Base-by-base conservation (phyloP, 2,329 filamentous ascomycete species). In the Neofusicoccum kwambonambiense region DNA sequence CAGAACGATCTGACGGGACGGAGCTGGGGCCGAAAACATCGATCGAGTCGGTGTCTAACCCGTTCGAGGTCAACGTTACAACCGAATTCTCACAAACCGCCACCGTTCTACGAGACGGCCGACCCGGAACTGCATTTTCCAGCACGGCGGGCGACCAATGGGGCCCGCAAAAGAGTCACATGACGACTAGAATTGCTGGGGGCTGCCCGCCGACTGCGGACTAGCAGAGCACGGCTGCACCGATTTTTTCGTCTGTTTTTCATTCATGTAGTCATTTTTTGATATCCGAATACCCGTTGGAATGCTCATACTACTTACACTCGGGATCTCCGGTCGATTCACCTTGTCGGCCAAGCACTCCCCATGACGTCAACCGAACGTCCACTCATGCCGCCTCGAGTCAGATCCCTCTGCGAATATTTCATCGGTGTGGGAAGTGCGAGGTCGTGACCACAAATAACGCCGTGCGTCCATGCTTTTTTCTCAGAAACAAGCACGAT, bases 381-480 rank as follows among this genome's bases (percentile, higher is more conserved):
- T 31, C 27, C 27, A 31, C 27, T 5, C 27, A 31, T 31, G 27
- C 27, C 5, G 6, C 27, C 27, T 31, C 27, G 27, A 31, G 27
- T 31, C 27, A 31, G 27, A 31, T 31, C 6, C 27, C 27, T 31
- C 27, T 31, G 4, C 27, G 27, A 7, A 31, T 5, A 31, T 31
- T 31, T 31, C 27, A 31, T 31, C 27, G 27, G 27, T 31, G 27
- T 31, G 27, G 27, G 27, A 31, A 31, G 6, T 31, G 27, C 27
- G 27, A 31, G 27, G 27, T 31, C 27, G 27, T 31, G 27, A 5
- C 27, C 27, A 5, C 27, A 31, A 31, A 7, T 31, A 60, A 47
- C 56, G 56, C 56, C 56, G 42, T 39, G 56, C 42, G 27, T 47
- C 56, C 15, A 49, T 60, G 56, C 56, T 35, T 19, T n/a, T 8